These are phyloP conservation scores for Boechera divaricarpa DNA, from an alignment of 345 rosid species.

Conservation along the genomic window DNA sequence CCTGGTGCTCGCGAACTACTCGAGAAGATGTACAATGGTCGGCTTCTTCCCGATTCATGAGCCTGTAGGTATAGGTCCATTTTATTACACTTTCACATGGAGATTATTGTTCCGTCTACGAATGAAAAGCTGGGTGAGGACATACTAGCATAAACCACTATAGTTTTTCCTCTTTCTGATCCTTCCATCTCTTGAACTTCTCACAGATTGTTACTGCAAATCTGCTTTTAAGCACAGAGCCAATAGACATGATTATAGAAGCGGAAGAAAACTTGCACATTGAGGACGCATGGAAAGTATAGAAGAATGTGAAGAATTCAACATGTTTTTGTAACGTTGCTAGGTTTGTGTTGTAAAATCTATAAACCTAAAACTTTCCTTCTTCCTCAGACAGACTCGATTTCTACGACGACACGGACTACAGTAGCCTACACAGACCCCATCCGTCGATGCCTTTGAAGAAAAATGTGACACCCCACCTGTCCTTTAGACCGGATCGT, in stretches of 20 bases:
- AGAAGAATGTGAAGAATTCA: constrained; percentile 3
- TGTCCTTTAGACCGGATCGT: background rate
- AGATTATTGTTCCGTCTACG: background rate
- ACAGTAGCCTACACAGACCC: too few relatives aligned
- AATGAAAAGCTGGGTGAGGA: background rate
- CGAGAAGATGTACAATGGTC: constrained; percentile 94
- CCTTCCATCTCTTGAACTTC: background rate
- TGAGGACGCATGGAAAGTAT: constrained; percentile 7
- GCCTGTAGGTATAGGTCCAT: constrained; percentile 37
- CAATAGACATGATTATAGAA: constrained; percentile 20
- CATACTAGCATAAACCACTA: background rate
- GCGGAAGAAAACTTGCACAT: constrained; percentile 5
- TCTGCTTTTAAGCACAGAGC: constrained; percentile 11
- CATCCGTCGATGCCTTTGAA: background rate
- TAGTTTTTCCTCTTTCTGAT: constrained; percentile 1
- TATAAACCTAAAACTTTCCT: constrained; percentile 4
- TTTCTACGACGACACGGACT: too few relatives aligned
- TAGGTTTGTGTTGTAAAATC: constrained; percentile 16
- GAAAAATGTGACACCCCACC: background rate
- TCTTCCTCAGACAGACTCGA: background rate
- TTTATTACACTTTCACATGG: background rate
- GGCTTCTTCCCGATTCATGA: constrained; percentile 75
- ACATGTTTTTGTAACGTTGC: constrained; percentile 18
- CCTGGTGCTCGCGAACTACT: constrained; percentile 84
- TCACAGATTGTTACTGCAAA: constrained; percentile 25